Percentiles rank a stretch among this genome's conserved stretches.
These are phyloP conservation scores for Geotrichum macrosporum DNA, from an alignment of 1,139 yeast species.

Conservation along the genomic window DNA sequence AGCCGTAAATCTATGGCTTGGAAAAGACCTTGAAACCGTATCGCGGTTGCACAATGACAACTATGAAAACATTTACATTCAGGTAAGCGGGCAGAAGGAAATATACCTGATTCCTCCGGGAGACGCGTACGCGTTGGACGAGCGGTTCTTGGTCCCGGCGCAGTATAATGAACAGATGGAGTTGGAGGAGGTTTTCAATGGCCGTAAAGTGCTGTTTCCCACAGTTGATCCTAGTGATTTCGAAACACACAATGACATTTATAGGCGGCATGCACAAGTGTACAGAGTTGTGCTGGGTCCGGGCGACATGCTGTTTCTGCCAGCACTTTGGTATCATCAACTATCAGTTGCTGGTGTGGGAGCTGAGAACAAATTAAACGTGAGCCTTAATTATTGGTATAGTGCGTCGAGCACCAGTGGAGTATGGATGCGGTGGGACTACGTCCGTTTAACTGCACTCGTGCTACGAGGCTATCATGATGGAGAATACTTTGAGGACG, in stretches of 20 bases:
- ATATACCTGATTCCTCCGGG: constrained; percentile 40
- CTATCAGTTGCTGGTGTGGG: constrained; percentile 31
- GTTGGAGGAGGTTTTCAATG: constrained; percentile 2
- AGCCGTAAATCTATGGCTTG: constrained; percentile 43
- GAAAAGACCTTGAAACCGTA: constrained; percentile 32
- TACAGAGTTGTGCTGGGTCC: constrained; percentile 35
- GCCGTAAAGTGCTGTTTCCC: constrained; percentile 31
- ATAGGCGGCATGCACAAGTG: constrained; percentile 26
- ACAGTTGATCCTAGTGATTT: constrained; percentile 35
- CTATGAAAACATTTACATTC: constrained; percentile 40
- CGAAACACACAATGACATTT: constrained; percentile 23
- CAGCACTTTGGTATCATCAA: constrained; percentile 44
- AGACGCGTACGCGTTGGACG: constrained; percentile 34
- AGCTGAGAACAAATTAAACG: constrained; percentile 26
- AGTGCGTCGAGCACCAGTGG: constrained; percentile 29
- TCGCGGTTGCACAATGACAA: constrained; percentile 42
- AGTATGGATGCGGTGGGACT: constrained; percentile 37
- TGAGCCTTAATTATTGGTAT: constrained; percentile 42
- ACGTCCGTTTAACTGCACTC: constrained; percentile 30
- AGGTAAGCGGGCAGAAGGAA: constrained; percentile 37
- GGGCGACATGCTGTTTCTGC: constrained; percentile 41
- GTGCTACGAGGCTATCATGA: constrained; percentile 32
- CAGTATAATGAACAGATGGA: constrained; percentile 9
- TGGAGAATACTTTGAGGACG: constrained; percentile 28
- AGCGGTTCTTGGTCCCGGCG: constrained; percentile 22